A percentile compares a stretch with the other conserved stretches of the same genome.
phyloP scores from a whole-genome alignment of 2,329 filamentous ascomycete species.

The Fonsecaea nubica region DNA sequence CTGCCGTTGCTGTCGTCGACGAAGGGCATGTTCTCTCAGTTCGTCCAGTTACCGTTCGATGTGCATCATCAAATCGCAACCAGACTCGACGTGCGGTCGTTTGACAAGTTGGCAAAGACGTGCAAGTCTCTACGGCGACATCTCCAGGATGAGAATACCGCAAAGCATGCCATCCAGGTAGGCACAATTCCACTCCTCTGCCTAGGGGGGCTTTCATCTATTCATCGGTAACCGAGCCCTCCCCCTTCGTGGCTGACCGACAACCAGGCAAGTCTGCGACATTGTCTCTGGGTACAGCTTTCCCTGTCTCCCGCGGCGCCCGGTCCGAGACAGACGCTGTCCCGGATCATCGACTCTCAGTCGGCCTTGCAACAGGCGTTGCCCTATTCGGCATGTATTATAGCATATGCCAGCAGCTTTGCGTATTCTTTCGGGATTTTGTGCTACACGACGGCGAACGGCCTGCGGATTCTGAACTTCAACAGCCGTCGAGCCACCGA shows the following conservation, averaged over 20 bases:
- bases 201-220: neutral
- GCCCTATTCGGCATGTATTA: conserved; percentile 66
- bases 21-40: conserved; percentile 34
- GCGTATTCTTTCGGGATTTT: conserved; percentile 68
- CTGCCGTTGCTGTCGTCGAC: neutral
- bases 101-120: conserved; percentile 62
- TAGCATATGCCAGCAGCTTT: conserved; percentile 68
- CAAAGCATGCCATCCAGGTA: conserved; percentile 66
- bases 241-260: conserved; percentile 28
- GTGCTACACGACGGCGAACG: conserved; percentile 64
- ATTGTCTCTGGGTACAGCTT: conserved; percentile 45
- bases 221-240: neutral
- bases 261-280: conserved; percentile 48
- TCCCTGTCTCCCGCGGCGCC: conserved; percentile 57
- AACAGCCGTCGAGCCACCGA: conserved; percentile 59
- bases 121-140: conserved; percentile 60
- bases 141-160: conserved; percentile 62
- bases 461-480: conserved; percentile 66
- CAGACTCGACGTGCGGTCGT: conserved; percentile 63
- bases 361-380: conserved; percentile 59
- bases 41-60: conserved; percentile 66
- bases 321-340: conserved; percentile 55
- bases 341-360: conserved; percentile 66
- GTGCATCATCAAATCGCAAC: conserved; percentile 66
- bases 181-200: conserved; percentile 19